Percentiles rank a stretch among this genome's conserved stretches.
Evolutionary conservation across 2,329 filamentous ascomycete genomes (phyloP).

Genomic region (Diaporthe longicolla): DNA sequence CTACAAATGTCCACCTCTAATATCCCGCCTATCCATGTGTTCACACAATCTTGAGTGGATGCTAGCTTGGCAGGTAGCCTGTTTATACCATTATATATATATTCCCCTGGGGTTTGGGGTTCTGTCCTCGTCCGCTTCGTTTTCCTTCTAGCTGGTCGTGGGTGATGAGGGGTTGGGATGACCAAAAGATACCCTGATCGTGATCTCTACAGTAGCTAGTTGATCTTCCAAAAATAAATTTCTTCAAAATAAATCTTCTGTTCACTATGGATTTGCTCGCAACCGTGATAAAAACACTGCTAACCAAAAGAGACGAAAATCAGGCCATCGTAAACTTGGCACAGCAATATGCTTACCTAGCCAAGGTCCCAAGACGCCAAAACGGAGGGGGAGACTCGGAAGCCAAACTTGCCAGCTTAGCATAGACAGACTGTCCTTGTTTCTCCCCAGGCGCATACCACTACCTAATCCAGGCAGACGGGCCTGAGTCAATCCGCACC

Average conservation of each 20-base stretch:
- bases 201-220: slow-evolving; percentile 34
- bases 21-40: slow-evolving; percentile 40
- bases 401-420: slow-evolving; percentile 7
- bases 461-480: no score
- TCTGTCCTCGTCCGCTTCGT: slow-evolving; percentile 34
- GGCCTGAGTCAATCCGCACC: no score
- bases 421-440: not conserved
- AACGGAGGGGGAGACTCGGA: not conserved
- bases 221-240: slow-evolving; percentile 17
- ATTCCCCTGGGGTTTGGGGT: slow-evolving; percentile 43
- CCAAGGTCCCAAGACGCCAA: not conserved
- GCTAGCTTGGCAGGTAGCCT: slow-evolving; percentile 45
- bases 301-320: no score
- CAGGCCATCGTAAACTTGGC: not conserved
- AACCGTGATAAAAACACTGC: not conserved
- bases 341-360: not conserved
- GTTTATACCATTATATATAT: slow-evolving; percentile 50
- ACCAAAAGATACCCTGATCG: slow-evolving; percentile 25
- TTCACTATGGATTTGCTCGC: no score
- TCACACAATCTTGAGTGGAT: slow-evolving; percentile 24
- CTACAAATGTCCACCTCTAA: slow-evolving; percentile 29
- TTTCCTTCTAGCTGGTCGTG: slow-evolving; percentile 2
- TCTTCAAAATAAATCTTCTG: not conserved
- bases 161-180: slow-evolving; percentile 18
- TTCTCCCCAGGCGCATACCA: no score